Evolutionary conservation across 1,139 yeast species (phyloP).

Genomic region (Debaryomyces sp.): DNA sequence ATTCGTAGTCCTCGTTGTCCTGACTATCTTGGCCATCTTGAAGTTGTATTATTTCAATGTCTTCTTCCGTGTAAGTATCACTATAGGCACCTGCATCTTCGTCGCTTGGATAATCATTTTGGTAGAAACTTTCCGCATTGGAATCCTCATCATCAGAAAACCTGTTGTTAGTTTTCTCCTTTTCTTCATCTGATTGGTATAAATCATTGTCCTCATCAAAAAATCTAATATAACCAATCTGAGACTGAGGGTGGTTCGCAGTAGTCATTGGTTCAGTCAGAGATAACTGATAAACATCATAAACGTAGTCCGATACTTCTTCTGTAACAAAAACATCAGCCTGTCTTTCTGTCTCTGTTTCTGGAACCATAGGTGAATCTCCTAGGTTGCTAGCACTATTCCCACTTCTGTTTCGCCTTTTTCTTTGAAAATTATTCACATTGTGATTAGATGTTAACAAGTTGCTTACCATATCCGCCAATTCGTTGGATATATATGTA

Average conservation of each 20-base stretch:
- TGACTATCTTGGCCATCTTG: conserved; percentile 31
- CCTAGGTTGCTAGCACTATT: conserved; percentile 15
- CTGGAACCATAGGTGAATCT: conserved; percentile 13
- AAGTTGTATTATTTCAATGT: conserved; percentile 1
- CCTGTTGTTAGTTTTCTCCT: conserved; percentile 34
- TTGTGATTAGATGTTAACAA: conserved; percentile 37
- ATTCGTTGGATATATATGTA: conserved; percentile 53
- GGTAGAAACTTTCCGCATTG: conserved; percentile 84
- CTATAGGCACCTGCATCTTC: conserved; percentile 60
- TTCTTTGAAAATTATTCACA: conserved; percentile 5
- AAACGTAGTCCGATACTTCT: conserved; percentile 67
- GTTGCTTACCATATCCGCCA: conserved; percentile 68
- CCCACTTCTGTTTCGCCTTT: conserved; percentile 11
- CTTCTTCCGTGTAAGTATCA: conserved; percentile 18
- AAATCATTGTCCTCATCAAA: conserved; percentile 64
- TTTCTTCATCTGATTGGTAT: conserved; percentile 53
- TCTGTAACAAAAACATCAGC: not conserved
- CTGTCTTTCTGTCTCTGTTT: not conserved
- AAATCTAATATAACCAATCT: conserved; percentile 68
- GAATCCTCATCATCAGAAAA: conserved; percentile 48
- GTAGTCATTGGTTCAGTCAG: conserved; percentile 42
- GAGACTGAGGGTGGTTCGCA: conserved; percentile 55
- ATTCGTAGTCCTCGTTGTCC: conserved; percentile 29
- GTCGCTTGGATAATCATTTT: conserved; percentile 94
- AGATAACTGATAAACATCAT: conserved; percentile 70